Conservation (phyloP, 148 eudicot species). For the Rhododendron vialii region DNA sequence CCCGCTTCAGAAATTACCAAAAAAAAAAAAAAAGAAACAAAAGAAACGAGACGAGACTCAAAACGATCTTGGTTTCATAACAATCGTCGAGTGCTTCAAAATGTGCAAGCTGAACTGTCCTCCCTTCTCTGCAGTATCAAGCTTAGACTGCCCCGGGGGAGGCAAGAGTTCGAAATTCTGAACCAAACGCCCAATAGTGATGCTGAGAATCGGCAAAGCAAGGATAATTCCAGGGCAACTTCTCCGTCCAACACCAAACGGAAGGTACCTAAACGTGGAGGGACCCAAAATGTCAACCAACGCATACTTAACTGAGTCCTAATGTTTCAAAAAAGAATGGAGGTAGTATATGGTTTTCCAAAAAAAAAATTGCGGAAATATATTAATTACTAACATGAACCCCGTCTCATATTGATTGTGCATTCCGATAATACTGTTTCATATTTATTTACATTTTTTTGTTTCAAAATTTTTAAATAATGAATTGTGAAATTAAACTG, state of each 20-base stretch:
- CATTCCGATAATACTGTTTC: no score
- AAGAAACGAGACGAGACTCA: background rate
- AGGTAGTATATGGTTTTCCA: background rate
- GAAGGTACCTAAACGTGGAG: slow-evolving; percentile 21
- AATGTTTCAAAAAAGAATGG: background rate
- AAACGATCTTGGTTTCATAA: slow-evolving; percentile 47
- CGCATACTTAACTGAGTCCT: background rate
- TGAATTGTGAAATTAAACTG: no score
- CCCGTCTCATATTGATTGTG: no score
- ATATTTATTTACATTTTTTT: no score
- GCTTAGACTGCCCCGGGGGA: slow-evolving; percentile 64
- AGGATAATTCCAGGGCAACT: slow-evolving; percentile 83
- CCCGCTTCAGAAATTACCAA: background rate
- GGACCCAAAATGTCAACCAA: background rate
- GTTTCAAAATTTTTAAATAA: no score
- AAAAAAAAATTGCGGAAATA: no score
- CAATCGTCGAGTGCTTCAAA: slow-evolving; percentile 57
- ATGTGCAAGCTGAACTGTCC: slow-evolving; percentile 71
- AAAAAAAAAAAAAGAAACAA: background rate
- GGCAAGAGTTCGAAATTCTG: slow-evolving; percentile 77
- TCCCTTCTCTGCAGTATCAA: slow-evolving; percentile 63
- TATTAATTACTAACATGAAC: no score
- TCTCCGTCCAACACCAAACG: slow-evolving; percentile 74
- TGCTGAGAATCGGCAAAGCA: slow-evolving; percentile 69
- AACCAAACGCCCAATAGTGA: slow-evolving; percentile 66